Conservation (phyloP, 2,329 filamentous ascomycete genomes). For the Emmonsiellopsis sp. region DNA sequence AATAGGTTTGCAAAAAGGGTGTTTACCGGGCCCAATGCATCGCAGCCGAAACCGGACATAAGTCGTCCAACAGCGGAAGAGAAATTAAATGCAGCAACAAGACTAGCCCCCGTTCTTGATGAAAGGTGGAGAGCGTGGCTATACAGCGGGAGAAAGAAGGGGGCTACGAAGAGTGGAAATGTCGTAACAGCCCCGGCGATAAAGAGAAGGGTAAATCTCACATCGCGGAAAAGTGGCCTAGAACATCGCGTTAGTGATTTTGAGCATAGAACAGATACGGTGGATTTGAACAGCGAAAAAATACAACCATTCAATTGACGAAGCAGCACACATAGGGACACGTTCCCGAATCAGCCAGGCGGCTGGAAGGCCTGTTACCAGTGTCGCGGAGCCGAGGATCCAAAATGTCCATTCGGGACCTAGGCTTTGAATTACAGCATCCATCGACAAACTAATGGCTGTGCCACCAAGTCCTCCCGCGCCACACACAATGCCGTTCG, state of each 20-base stretch:
- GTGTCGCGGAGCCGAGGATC: conserved; percentile 43
- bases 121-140: conserved; percentile 46
- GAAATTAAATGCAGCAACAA: conserved; percentile 55
- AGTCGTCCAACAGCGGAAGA: conserved; percentile 52
- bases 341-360: conserved; percentile 47
- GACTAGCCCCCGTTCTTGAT: conserved; percentile 44
- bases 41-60: conserved; percentile 45
- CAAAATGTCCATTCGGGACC: conserved; percentile 46
- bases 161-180: conserved; percentile 53
- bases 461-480: conserved; percentile 51
- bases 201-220: conserved; percentile 46
- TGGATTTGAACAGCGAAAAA: too few species aligned
- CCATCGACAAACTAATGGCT: conserved; percentile 42
- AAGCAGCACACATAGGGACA: conserved; percentile 26
- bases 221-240: conserved; percentile 45
- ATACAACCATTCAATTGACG: conserved; percentile 43
- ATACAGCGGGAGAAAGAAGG: conserved; percentile 54
- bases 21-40: conserved; percentile 48
- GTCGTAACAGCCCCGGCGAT: conserved; percentile 47
- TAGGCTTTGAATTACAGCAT: conserved; percentile 39
- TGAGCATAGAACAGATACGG: too few species aligned
- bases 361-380: conserved; percentile 48
- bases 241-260: neutral
- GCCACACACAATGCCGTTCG: conserved; percentile 47
- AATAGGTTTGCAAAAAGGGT: conserved; percentile 44